Evolutionary conservation across 768 basidiomycete genomes (phyloP).

Genomic region (Lentinus tigrinus): DNA sequence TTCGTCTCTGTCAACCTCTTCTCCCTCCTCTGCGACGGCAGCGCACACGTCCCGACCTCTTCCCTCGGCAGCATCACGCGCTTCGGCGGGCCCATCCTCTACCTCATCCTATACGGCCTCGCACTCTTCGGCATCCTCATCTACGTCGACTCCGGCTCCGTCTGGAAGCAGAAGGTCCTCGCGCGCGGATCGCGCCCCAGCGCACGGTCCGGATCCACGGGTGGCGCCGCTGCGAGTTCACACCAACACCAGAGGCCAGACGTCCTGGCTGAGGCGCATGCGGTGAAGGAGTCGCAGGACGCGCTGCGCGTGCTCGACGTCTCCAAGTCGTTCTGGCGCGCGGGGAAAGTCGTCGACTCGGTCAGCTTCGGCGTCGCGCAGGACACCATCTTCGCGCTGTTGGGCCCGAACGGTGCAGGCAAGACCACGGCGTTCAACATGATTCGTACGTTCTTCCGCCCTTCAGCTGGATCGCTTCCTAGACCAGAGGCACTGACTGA

Average conservation of each 20-base stretch:
- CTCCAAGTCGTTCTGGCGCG: conserved; percentile 52
- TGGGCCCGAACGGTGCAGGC: conserved; percentile 83
- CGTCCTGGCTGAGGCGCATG: conserved; percentile 51
- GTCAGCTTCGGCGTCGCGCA: conserved; percentile 65
- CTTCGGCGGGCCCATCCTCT: conserved; percentile 75
- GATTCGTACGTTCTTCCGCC: conserved; percentile 52
- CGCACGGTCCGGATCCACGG: background rate
- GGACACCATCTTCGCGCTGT: conserved; percentile 66
- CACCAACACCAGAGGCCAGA: conserved; percentile 37
- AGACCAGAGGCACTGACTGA: background rate
- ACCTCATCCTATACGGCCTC: conserved; percentile 61
- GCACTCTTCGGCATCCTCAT: conserved; percentile 63
- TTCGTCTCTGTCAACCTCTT: conserved; percentile 78
- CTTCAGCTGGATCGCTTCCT: background rate
- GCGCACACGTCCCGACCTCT: conserved; percentile 41
- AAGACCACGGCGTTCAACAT: conserved; percentile 83
- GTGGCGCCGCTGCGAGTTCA: conserved; percentile 6
- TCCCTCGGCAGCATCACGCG: conserved; percentile 54
- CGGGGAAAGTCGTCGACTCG: conserved; percentile 61
- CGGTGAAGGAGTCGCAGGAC: conserved; percentile 48
- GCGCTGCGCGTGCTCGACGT: conserved; percentile 61
- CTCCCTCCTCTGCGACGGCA: conserved; percentile 65
- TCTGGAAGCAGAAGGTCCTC: conserved; percentile 36
- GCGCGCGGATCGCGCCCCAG: too few species aligned
- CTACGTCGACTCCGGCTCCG: conserved; percentile 69